Base-by-base conservation (phyloP, 805 yeast species). In the Candida dajiaensis region DNA sequence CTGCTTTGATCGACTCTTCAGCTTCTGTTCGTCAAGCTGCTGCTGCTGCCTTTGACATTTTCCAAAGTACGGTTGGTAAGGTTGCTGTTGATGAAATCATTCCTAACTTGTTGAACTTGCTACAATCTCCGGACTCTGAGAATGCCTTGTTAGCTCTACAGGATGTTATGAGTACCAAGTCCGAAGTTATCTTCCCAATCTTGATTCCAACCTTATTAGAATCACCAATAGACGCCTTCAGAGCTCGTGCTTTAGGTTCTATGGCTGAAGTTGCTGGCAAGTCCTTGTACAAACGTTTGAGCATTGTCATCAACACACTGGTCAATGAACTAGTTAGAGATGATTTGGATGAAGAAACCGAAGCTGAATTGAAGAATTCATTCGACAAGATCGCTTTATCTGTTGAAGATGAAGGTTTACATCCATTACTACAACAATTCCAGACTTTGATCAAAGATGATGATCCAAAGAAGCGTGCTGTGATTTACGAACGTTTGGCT, bases 131-230 rank as follows among this genome's bases (percentile, higher is more conserved):
- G 15, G 78, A 75, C 18, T 80, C 90, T 0, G 87, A 80, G 42
- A 75, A 78, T 59, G 97, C 99, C 1, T 75, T 94, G 53, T 73
- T 82, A 44, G 99, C 98, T 8, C 74, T 94, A 53, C 83, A 85
- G 67, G 97, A 90, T 61, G 85, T 94, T 56, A 87, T 92, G 95
- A 78, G 94, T 11, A 82, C 89, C 3, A 88, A 87, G 59, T 77
- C 97, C 7, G 95, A 88, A 48, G 83, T 87, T 3, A 87, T 95
- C 47, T 89, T 95, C 89, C 97, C 98, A 42, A 85, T 88, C 41
- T 76, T 94, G 62, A 75, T 92, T 49, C 97, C 98, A 39, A 78
- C 95, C 0, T 74, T 94, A 60, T 72, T 92, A 60, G 64, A 80
- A 6, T 82, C 89, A 7, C 97, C 97, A 15, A 81, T 90, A 46